Base-by-base conservation (phyloP, 2,329 filamentous ascomycete species). In the Hypoxylon sp. region DNA sequence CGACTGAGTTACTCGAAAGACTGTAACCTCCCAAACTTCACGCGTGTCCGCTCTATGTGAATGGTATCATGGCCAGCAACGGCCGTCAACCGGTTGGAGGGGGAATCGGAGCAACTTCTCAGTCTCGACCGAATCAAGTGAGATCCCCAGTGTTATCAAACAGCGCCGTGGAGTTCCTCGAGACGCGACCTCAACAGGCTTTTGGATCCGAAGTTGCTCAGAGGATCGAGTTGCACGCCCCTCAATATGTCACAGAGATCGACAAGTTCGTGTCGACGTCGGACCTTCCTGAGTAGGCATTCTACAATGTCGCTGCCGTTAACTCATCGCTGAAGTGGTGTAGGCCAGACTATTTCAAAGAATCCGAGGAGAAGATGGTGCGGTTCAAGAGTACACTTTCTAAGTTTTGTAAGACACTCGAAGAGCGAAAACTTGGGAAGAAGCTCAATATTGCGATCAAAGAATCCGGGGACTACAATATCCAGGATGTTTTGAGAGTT, bases 401-500 rank as follows among this genome's bases (percentile, higher is more conserved):
- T 2, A 32, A 30, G 9, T 70, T 70, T 20, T 61, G 54, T 14
- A 54, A 64, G 51, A 65, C 58, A 12, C 49, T 70, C 2, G 30
- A 65, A 36, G 55, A 70, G 9, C 51, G 59, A 7, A 68, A 70
- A 26, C 58, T 68, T 5, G 67, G 62, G n/a, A 51, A 54, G 22
- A 68, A 38, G 18, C 61, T 67, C 28, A 44, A 49, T 26, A 62
- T 70, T 18, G 52, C 53, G 7, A 55, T 68, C 49, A 70, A 68
- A 26, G 32, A 64, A 3, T 54, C 61, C 1, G 48, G 45, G 1
- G 58, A 65, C 18, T 67, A 70, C 33, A 68, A 55, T 11, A 45
- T 70, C 30, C 40, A 65, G 14, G 67, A 70, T 26, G 67, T 70
- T 9, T 46, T 70, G 7, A 44, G 53, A 26, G 52, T 70, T 18